Evolutionary conservation across 805 yeast genomes (phyloP), one percentile per base, ranked within the genome.

Genomic region (Nakazawaea wyomingensis): DNA sequence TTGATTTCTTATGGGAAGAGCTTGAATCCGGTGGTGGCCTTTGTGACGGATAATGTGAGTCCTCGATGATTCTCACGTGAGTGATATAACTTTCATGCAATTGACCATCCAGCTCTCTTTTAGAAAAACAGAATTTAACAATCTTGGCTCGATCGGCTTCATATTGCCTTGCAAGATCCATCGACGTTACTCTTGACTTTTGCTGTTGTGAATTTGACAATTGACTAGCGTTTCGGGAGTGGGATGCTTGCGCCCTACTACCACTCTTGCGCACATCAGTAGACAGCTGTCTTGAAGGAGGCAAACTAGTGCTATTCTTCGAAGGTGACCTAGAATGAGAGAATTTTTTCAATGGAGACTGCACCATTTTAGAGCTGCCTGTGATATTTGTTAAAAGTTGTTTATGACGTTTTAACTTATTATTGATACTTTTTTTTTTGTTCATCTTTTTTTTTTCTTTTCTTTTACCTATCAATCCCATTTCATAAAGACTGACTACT

Each of bases 41-140:
- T 0, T 71, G 55, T 22, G 80, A 73, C 4, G 93, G 88, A 49
- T 71, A 82, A 46, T 74, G 76, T 0, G 88, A 71, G 60, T 80
- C 93, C 56, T 88, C 96, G 34, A 79, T 71, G 28, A 87, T 73
- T 42, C 84, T 64, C 13, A 85, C 80, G 58, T 88, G 96, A 1
- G 93, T 80, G 43, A 84, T 74, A 58, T 88, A 88, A 20, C 72
- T 72, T 39, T 78, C 83, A 9, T 69, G 60, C 17, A 70, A 62
- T 16, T 56, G 58, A 7, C 73, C 72, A 26, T 67, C 65, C 10
- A 61, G 54, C 44, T 69, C 78, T 17, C 59, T 56, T 37, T 66
- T 71, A 11, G 72, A 57, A 54, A 80, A 80, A 47, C 84, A 71
- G 46, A 63, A 69, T 46, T 57, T 61, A 45, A 72, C 69, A 43